A percentile compares a stretch with the other conserved stretches of the same genome.
Conservation (phyloP, 148 eudicot species). For the Vaccinium darrowii region DNA sequence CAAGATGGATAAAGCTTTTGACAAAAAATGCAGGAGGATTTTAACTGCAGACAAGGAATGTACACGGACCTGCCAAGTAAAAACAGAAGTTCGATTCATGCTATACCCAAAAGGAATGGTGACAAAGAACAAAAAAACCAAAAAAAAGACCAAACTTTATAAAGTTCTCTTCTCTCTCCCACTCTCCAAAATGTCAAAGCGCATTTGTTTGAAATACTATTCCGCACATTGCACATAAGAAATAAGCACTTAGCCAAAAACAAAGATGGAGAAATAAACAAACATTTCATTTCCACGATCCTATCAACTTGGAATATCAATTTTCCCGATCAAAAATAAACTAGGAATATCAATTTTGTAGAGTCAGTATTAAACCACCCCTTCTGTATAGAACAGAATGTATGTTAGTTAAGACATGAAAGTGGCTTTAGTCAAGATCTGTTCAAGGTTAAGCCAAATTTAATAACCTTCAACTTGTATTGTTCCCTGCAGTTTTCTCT, state of each 20-base stretch:
- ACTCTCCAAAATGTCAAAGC: neutral
- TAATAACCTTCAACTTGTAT: neutral
- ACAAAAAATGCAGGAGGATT: neutral
- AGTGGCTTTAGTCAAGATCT: neutral
- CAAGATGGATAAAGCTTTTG: neutral
- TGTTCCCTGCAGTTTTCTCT: neutral
- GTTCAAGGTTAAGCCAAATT: neutral
- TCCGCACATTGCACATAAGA: neutral
- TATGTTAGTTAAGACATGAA: neutral
- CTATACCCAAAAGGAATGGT: neutral
- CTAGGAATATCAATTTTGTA: neutral
- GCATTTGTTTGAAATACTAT: neutral
- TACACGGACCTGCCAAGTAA: neutral
- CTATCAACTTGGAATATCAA: neutral
- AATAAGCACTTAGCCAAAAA: neutral
- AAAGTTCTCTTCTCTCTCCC: slow-evolving; percentile 1
- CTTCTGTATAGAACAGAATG: neutral
- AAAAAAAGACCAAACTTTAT: neutral
- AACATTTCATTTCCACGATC: neutral
- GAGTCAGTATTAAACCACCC: neutral
- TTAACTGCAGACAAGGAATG: neutral
- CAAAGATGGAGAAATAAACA: neutral
- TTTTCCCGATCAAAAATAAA: neutral
- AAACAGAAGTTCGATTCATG: neutral
- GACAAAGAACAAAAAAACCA: neutral